Base-by-base conservation (phyloP, 768 basidiomycete species). In the Podaxis carcinomalis region DNA sequence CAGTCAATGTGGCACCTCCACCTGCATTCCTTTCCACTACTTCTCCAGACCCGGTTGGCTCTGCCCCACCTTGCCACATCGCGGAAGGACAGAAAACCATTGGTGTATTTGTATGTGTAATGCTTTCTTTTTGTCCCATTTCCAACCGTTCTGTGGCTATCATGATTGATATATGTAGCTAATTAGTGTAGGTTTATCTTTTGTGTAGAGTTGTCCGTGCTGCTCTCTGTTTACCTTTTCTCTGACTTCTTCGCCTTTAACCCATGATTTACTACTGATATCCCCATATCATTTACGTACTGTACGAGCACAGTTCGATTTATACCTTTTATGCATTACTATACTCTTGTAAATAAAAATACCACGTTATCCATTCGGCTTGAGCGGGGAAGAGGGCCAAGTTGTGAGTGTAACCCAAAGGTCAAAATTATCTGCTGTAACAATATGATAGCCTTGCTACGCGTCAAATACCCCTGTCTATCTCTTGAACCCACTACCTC, bases 61-160 rank as follows among this genome's bases (percentile, higher is more conserved):
- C 21, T 23, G 47, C 23, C 9, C 7, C 7, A 2, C 32, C 32
- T 9, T 32, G 9, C 32, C 32, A 9, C 32, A 32, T 25, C 21
- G 5, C 21, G 19, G 5, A 54, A 21, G 52, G 52, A 40, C 14
- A 37, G 52, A 37, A 54, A 7, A 19, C 21, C 5, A 4, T 13
- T 35, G n/a, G 25, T 56, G 49, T 58, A 58, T 51, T 55, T 56
- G 56, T 56, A 56, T 46, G 56, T 28, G 32, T 32, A 32, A 19
- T 47, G 13, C 23, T 57, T n/a, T 51, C 6, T 27, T 39, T 14
- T 25, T 13, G 6, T 49, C 5, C 28, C 35, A 32, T 25, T 19
- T 25, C 21, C 47, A 25, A 27, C n/a, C 21, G 10, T 23, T 11
- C 11, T 25, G 32, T 37, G 55, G 23, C 6, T 14, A n/a, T 47